Evolutionary conservation across 2,329 filamentous ascomycete genomes (phyloP), one percentile per base, ranked within the genome.

Genomic region (Aspergillus candidus): DNA sequence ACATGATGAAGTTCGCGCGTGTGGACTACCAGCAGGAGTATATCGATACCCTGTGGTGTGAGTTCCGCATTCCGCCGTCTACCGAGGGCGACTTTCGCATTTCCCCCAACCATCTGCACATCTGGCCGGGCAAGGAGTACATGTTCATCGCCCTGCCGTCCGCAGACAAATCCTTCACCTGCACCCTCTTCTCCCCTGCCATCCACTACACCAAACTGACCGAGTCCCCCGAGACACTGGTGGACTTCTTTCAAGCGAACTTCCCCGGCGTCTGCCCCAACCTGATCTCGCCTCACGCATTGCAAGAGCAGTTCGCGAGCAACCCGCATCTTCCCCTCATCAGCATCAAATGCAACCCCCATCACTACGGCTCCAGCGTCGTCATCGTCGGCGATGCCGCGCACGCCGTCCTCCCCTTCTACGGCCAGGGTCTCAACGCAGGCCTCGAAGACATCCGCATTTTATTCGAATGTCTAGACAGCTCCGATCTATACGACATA

Each of bases 71-170:
- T 49, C 73, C 78, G 14, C 76, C 86, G 10, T 60, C 67, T 0
- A 52, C 63, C 6, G 55, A 60, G 18, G 72, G 73, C 15, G 71
- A 75, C 36, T 97, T 94, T 62, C 75, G 76, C 38, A 93, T 97
- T 54, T 93, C 88, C 0, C 88, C 89, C 1, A 87, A 96, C 57
- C 90, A 97, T 62, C 75, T 98, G 1, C 93, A 98, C 67, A 98
- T 98, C 62, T 98, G 93, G 93, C 93, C 93, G 0, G 89, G 87
- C 29, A 83, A 83, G 56, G 82, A 90, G 34, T 91, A 93, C 59
- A 97, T 98, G 94, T 98, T 98, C 69, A 98, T 98, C 60, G 94
- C 93, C 13, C 90, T 98, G 35, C 91, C 93, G 0, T 76, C 75
- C n/a, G 65, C 88, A 67, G 89, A 97, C 62, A 89, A 88, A 44